Conservation (phyloP, 352 stramenopile species). For the Globisporangium sylvaticum region DNA sequence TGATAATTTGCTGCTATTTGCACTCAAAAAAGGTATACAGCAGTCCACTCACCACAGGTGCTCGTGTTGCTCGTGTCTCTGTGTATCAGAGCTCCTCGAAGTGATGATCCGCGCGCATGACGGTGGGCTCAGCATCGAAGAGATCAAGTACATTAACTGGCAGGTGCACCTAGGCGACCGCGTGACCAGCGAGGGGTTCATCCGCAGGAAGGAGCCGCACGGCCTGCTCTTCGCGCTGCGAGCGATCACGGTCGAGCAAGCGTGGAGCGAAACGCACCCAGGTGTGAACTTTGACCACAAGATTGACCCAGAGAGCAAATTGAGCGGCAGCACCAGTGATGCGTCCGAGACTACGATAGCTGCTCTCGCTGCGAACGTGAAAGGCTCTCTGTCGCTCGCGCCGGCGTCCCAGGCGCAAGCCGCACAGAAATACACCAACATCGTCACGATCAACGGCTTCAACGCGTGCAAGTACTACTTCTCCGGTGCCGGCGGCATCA, state of each 20-base stretch:
- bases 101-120: constrained; percentile 76
- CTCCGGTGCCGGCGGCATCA: constrained; percentile 46
- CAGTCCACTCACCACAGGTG: background rate
- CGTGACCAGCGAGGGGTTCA: constrained; percentile 36
- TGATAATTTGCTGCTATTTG: constrained; percentile 12
- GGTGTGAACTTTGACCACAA: constrained; percentile 58
- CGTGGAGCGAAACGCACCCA: constrained; percentile 50
- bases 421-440: constrained; percentile 77
- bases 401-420: constrained; percentile 45
- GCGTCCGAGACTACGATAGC: background rate
- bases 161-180: constrained; percentile 71
- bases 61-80: background rate
- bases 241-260: constrained; percentile 44
- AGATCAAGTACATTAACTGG: constrained; percentile 77
- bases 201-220: constrained; percentile 43
- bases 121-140: constrained; percentile 48
- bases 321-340: background rate
- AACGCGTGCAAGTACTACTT: constrained; percentile 89
- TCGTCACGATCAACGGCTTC: constrained; percentile 72
- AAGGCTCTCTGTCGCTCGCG: constrained; percentile 41
- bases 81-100: constrained; percentile 58
- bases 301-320: background rate
- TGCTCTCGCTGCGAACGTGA: constrained; percentile 12
- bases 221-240: constrained; percentile 54
- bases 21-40: background rate